Conservation (phyloP, 495 filamentous ascomycete species). For the Penicillium herquei region DNA sequence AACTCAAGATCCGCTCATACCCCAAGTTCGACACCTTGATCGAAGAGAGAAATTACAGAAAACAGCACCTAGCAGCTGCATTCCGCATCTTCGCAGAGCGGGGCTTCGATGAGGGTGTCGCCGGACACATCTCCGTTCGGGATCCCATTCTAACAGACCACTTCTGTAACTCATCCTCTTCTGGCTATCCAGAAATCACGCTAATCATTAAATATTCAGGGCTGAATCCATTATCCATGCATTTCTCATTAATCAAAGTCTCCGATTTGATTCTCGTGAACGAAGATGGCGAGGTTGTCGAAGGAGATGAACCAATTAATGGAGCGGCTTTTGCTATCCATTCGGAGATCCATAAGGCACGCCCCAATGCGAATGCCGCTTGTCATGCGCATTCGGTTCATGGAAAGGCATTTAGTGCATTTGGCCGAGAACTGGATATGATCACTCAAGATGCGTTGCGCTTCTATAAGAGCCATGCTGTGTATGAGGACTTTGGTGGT, state of each 20-base stretch:
- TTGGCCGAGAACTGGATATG: conserved; percentile 33
- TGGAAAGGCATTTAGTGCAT: conserved; percentile 25
- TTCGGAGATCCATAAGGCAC: conserved; percentile 22
- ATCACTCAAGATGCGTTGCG: conserved; percentile 48
- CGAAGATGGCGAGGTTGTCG: conserved; percentile 28
- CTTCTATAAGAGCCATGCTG: conserved; percentile 40
- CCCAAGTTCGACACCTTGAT: conserved; percentile 3
- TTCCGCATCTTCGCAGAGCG: conserved; percentile 57
- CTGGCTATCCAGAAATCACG: conserved; percentile 7
- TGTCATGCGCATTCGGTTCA: conserved; percentile 33
- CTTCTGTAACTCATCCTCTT: conserved; percentile 8
- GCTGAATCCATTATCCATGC: conserved; percentile 1
- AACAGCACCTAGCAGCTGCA: conserved; percentile 59
- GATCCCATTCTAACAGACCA: conserved; percentile 48
- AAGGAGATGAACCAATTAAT: conserved; percentile 48
- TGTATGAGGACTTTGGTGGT: conserved; percentile 42
- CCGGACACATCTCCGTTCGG: conserved; percentile 63
- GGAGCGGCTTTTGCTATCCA: conserved; percentile 62
- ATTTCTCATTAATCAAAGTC: conserved; percentile 4
- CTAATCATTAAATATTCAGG: background rate
- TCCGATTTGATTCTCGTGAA: conserved; percentile 33
- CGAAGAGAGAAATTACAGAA: conserved; percentile 55
- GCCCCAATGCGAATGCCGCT: conserved; percentile 32
- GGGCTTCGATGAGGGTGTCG: conserved; percentile 64
- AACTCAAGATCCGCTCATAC: conserved; percentile 1